Percentiles rank a stretch among this genome's conserved stretches.
Evolutionary conservation across 148 eudicot species (phyloP).

Genomic region (Rhododendron ferrugineum): DNA sequence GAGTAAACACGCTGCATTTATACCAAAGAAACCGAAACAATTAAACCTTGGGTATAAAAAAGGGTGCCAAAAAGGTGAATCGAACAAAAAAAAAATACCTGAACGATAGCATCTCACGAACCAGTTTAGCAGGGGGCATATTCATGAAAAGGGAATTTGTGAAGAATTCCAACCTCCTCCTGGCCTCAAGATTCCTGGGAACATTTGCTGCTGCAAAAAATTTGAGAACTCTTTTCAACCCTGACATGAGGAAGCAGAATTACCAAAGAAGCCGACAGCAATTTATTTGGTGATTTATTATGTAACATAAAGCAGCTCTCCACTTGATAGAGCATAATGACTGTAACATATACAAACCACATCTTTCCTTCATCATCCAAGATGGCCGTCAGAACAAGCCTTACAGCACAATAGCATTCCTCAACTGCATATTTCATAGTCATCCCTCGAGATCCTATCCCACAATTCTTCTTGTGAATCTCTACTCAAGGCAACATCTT

Average conservation of each 20-base stretch:
- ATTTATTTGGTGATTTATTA: neutral
- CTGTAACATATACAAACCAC: conserved; percentile 47
- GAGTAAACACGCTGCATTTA: conserved; percentile 85
- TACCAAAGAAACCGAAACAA: neutral
- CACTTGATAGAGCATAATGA: neutral
- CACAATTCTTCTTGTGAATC: conserved; percentile 80
- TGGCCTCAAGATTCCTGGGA: conserved; percentile 89
- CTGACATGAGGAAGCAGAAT: conserved; percentile 29
- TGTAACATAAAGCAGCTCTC: neutral
- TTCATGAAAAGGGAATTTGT: conserved; percentile 96
- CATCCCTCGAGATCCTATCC: conserved; percentile 88
- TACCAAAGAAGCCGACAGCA: neutral
- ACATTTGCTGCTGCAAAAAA: conserved; percentile 80
- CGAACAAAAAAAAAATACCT: conserved; percentile 36
- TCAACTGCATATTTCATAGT: conserved; percentile 93
- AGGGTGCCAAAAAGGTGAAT: neutral
- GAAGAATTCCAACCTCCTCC: conserved; percentile 77
- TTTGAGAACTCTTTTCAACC: conserved; percentile 90
- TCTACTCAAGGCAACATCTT: conserved; percentile 67
- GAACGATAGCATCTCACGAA: conserved; percentile 90
- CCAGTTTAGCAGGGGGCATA: conserved; percentile 69
- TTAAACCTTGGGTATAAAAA: neutral
- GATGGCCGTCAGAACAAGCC: conserved; percentile 57
- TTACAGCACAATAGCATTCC: conserved; percentile 68
- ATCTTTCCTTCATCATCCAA: conserved; percentile 81